Evolutionary conservation across 164 flowering plant genomes (phyloP), one percentile per base, ranked within the genome.

Genomic region (Paratinospora sagittata): DNA sequence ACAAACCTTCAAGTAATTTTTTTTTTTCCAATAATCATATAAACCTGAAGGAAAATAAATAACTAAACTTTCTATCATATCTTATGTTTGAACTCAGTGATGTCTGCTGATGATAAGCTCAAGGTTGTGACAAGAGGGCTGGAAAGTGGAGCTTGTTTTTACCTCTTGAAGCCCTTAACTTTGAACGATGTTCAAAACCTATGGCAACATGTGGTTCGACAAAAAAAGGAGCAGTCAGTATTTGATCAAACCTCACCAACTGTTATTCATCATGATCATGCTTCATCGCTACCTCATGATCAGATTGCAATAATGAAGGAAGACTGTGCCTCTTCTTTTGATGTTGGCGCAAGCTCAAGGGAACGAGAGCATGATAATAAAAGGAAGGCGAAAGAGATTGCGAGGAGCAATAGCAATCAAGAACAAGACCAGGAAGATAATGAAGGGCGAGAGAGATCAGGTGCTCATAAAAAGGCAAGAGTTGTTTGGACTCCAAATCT

Each of bases 131-230:
- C 23, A 9, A 75, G 52, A 58, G 70, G 37, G 8, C 60, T 75
- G 13, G 61, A 75, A 27, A 9, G 14, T n/a, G 77, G 77, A 33
- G 77, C 77, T 6, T 65, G 65, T 49, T 65, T 6, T 37, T 74
- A 21, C 26, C 27, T 69, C 9, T n/a, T 19, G 26, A 74, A 74
- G 69, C 77, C 77, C 43, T 11, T 75, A 47, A 58, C 66, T 0
- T 2, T 12, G 23, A 2, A 26, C 3, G 70, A 37, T 16, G 1
- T 52, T 39, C 69, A 65, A 23, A 70, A 27, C 27, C 6, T 75
- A 1, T 70, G 73, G 73, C 65, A 75, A 11, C 67, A 75, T 70
- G 60, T 75, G 6, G 6, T 49, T 49, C 21, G 58, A 19, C 17
- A 52, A 3, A 52, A n/a, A n/a, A 52, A 52, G 17, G 58, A 52